Percentiles rank a stretch among this genome's conserved stretches.
phyloP scores from a whole-genome alignment of 1,284 basidiomycete genomes.

The Clitocybe nebularis region DNA sequence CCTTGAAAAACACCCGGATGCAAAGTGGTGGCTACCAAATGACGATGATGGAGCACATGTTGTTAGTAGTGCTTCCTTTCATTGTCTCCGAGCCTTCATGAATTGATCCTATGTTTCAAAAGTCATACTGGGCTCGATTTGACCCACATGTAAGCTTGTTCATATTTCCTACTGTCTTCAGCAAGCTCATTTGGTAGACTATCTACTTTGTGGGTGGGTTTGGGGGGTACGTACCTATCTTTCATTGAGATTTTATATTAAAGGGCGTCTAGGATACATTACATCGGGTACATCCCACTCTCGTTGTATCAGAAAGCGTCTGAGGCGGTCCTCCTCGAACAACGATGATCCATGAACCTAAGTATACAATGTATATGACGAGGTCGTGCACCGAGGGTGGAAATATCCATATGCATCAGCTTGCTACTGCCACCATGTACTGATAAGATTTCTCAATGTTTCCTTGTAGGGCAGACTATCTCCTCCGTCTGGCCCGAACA shows the following conservation, averaged over 20 bases:
- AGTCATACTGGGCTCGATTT: slow-evolving; percentile 55
- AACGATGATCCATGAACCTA: no score
- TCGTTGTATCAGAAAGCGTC: slow-evolving; percentile 39
- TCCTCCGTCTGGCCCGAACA: slow-evolving; percentile 21
- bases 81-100: not conserved
- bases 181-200: slow-evolving; percentile 26
- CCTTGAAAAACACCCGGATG: slow-evolving; percentile 45
- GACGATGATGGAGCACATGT: slow-evolving; percentile 42
- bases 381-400: no score
- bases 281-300: slow-evolving; percentile 55
- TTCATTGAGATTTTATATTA: slow-evolving; percentile 6
- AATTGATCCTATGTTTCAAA: not conserved
- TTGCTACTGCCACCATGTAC: slow-evolving; percentile 6
- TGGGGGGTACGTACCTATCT: slow-evolving; percentile 44
- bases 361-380: no score
- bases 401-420: no score
- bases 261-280: slow-evolving; percentile 41
- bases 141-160: slow-evolving; percentile 42
- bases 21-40: slow-evolving; percentile 47
- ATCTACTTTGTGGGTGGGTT: slow-evolving; percentile 69
- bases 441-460: slow-evolving; percentile 8
- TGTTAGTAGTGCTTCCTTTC: slow-evolving; percentile 25
- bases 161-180: slow-evolving; percentile 6
- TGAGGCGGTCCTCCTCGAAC: no score
- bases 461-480: slow-evolving; percentile 8